These are phyloP conservation scores for Parafenestella ontariensis DNA, from an alignment of 2,329 filamentous ascomycete genomes.

Conservation along the genomic window DNA sequence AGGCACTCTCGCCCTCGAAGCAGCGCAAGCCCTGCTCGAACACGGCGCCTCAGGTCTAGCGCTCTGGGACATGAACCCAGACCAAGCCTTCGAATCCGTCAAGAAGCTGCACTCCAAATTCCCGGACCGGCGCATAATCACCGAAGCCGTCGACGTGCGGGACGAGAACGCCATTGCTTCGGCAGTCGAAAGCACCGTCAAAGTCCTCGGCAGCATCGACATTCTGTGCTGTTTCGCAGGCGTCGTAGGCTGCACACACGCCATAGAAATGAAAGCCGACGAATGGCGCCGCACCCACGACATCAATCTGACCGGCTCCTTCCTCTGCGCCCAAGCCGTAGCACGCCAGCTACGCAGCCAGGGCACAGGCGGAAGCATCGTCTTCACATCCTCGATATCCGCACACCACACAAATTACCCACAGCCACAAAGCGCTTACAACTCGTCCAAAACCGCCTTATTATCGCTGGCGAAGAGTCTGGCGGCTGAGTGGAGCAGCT, in stretches of 20 bases:
- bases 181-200: slow-evolving; percentile 46
- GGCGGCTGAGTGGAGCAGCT: slow-evolving; percentile 74
- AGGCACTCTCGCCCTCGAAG: slow-evolving; percentile 67
- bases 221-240: slow-evolving; percentile 72
- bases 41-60: slow-evolving; percentile 67
- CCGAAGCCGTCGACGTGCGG: slow-evolving; percentile 66
- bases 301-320: slow-evolving; percentile 75
- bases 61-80: slow-evolving; percentile 65
- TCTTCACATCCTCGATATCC: slow-evolving; percentile 72
- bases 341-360: slow-evolving; percentile 51
- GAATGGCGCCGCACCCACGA: slow-evolving; percentile 71
- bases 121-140: slow-evolving; percentile 59
- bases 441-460: slow-evolving; percentile 73
- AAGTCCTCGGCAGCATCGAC: slow-evolving; percentile 59
- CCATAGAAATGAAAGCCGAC: slow-evolving; percentile 64
- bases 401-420: slow-evolving; percentile 74
- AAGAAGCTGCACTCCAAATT: slow-evolving; percentile 61
- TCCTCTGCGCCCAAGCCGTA: slow-evolving; percentile 72
- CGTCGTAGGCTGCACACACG: slow-evolving; percentile 68
- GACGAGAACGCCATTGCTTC: slow-evolving; percentile 56
- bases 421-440: slow-evolving; percentile 75
- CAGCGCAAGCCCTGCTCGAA: slow-evolving; percentile 69
- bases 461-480: slow-evolving; percentile 68
- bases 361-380: slow-evolving; percentile 66
- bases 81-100: slow-evolving; percentile 54